Percentiles rank a stretch among this genome's conserved stretches.
These are phyloP conservation scores for Cladosporium velox DNA, from an alignment of 2,329 filamentous ascomycete species.

Conservation along the genomic window DNA sequence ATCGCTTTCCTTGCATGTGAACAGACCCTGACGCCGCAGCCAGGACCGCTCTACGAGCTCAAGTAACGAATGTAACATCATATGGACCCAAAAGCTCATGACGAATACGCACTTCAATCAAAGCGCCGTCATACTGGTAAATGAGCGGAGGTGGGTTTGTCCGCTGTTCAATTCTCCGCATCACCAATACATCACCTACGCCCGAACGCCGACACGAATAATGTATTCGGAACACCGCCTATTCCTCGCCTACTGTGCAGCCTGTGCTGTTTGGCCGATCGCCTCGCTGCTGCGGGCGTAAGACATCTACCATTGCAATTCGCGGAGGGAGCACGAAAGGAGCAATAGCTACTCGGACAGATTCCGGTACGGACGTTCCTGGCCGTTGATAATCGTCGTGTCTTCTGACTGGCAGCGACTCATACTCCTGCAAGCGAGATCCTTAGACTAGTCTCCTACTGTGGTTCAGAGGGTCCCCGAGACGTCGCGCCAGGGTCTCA, in stretches of 20 bases:
- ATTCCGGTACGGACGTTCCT: not conserved
- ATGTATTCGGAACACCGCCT: not conserved
- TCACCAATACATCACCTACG: not conserved
- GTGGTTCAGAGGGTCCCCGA: not conserved
- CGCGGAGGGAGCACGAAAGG: not conserved
- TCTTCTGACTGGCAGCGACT: not conserved
- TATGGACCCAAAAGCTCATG: not conserved
- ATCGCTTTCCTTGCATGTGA: not conserved
- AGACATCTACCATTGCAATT: not conserved
- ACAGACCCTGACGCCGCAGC: not conserved
- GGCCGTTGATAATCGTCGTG: not conserved
- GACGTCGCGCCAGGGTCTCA: not conserved
- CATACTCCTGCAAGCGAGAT: constrained; percentile 4
- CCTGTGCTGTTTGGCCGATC: not conserved
- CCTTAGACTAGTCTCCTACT: not conserved
- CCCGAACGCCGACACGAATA: not conserved
- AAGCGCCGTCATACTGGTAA: not conserved
- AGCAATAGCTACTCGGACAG: not conserved
- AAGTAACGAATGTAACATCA: not conserved
- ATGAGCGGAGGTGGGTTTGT: not conserved
- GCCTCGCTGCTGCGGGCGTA: not conserved
- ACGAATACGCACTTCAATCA: not conserved
- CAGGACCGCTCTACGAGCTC: not conserved
- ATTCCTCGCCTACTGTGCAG: not conserved
- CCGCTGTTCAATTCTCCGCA: not conserved